Percentiles rank a stretch among this genome's conserved stretches.
Evolutionary conservation across 2,329 filamentous ascomycete genomes (phyloP).

Genomic region (Fusarium incarnatum): DNA sequence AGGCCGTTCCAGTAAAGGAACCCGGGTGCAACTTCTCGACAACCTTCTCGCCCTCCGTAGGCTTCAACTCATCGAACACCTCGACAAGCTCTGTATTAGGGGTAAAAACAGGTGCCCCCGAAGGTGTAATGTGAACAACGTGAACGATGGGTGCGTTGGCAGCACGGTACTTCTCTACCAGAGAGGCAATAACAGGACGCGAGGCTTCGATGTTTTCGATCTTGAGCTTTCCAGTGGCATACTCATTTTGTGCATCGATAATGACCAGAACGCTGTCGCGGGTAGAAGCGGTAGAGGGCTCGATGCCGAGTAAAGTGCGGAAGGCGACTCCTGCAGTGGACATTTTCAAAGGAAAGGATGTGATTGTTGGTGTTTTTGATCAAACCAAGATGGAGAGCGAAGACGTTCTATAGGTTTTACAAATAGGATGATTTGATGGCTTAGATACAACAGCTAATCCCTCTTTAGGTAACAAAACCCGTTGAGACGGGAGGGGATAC

Average conservation of each 20-base stretch:
- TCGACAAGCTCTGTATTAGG: conserved; percentile 68
- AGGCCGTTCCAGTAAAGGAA: conserved; percentile 69
- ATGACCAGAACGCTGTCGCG: conserved; percentile 71
- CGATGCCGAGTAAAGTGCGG: conserved; percentile 65
- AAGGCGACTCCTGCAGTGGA: conserved; percentile 38
- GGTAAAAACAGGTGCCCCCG: conserved; percentile 74
- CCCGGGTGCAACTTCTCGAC: conserved; percentile 69
- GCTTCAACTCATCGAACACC: conserved; percentile 69
- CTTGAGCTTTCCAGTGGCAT: conserved; percentile 67
- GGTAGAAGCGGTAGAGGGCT: conserved; percentile 66
- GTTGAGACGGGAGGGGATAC: neutral
- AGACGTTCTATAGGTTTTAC: neutral
- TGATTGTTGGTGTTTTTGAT: neutral
- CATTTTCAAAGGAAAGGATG: neutral
- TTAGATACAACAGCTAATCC: neutral
- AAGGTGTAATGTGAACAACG: conserved; percentile 68
- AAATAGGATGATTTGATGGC: neutral
- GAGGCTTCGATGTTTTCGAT: conserved; percentile 64
- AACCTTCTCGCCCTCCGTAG: conserved; percentile 65
- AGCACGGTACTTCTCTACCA: conserved; percentile 70
- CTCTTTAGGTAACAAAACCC: neutral
- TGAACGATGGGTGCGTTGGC: conserved; percentile 67
- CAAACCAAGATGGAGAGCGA: neutral
- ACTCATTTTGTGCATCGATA: conserved; percentile 79
- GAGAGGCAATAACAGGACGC: conserved; percentile 65